phyloP scores from a whole-genome alignment of 2,329 filamentous ascomycete species.

The Incumbomyces delicatus region DNA sequence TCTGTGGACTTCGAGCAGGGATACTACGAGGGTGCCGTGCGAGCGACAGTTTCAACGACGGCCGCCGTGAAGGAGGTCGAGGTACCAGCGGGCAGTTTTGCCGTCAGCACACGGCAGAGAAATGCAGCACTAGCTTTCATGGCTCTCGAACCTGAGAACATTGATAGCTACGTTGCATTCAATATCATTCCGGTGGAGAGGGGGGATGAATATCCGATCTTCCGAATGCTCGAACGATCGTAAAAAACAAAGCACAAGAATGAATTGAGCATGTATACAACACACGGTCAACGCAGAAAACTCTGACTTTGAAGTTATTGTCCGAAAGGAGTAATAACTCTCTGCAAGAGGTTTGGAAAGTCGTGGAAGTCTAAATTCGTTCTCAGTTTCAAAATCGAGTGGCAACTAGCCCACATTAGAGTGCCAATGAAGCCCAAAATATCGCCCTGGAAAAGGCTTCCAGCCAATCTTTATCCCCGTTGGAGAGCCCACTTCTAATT shows the following conservation, averaged over 20 bases:
- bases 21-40: constrained; percentile 7
- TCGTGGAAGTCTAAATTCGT: no score
- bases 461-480: no score
- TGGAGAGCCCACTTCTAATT: no score
- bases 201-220: constrained; percentile 9
- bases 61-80: neutral
- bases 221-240: neutral
- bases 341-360: no score
- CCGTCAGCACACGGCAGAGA: constrained; percentile 9
- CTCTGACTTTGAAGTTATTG: no score
- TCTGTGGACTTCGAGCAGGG: neutral
- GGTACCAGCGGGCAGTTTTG: constrained; percentile 5
- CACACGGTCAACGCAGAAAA: no score
- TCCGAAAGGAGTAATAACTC: no score
- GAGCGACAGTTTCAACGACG: constrained; percentile 1
- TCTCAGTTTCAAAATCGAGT: no score
- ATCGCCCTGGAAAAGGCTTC: no score
- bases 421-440: no score
- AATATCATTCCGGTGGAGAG: constrained; percentile 9
- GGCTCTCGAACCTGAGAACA: constrained; percentile 9
- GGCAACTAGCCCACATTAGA: no score
- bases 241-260: neutral
- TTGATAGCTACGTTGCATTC: constrained; percentile 9
- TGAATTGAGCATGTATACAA: neutral
- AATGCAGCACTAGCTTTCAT: constrained; percentile 11